Percentiles rank a stretch among this genome's conserved stretches.
Conservation (phyloP, 2,329 filamentous ascomycete species). For the Aspergillus quadricinctus region DNA sequence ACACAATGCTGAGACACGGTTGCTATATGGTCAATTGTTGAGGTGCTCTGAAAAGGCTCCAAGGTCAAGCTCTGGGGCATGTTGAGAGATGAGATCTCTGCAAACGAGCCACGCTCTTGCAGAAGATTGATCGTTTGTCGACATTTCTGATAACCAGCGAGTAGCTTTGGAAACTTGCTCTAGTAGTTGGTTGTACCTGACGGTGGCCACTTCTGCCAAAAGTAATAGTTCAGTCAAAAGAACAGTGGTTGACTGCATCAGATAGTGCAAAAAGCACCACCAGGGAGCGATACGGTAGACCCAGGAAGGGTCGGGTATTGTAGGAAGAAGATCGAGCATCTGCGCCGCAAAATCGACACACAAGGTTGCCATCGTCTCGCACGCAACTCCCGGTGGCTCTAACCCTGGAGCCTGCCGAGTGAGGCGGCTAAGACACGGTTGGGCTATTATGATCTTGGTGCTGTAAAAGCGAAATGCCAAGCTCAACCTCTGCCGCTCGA, state of each 20-base stretch:
- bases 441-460: constrained; percentile 39
- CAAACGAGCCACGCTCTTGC: constrained; percentile 32
- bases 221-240: constrained; percentile 35
- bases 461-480: constrained; percentile 42
- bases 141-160: constrained; percentile 35
- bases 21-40: background rate
- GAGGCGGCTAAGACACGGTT: constrained; percentile 40
- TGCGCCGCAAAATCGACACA: constrained; percentile 36
- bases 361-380: constrained; percentile 28
- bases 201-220: constrained; percentile 26
- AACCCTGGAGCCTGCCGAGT: constrained; percentile 25
- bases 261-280: constrained; percentile 39
- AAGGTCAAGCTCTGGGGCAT: constrained; percentile 12
- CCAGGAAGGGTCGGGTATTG: constrained; percentile 26
- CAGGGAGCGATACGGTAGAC: constrained; percentile 33
- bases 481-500: constrained; percentile 30
- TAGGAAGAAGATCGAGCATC: constrained; percentile 34
- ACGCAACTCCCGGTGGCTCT: constrained; percentile 25
- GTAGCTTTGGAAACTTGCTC: constrained; percentile 30
- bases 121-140: constrained; percentile 29
- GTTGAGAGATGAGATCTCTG: constrained; percentile 20
- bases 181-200: constrained; percentile 23
- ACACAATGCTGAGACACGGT: background rate
- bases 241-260: constrained; percentile 38
- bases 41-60: background rate